phyloP scores from a whole-genome alignment of 805 yeast species.

The Candida glaebosa region DNA sequence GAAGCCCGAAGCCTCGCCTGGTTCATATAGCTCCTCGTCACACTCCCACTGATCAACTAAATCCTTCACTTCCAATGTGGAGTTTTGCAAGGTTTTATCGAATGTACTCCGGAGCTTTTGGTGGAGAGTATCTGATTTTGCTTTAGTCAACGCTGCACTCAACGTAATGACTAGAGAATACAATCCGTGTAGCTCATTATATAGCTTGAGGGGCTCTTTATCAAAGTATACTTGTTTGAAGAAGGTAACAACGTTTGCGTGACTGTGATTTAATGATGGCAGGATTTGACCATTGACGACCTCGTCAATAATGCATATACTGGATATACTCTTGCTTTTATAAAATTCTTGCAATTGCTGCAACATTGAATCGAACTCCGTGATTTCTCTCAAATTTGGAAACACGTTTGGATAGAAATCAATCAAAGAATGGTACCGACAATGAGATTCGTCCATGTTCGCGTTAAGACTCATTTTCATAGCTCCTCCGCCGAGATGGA shows the following conservation, averaged over 20 bases:
- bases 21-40: conserved; percentile 3
- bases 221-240: conserved; percentile 5
- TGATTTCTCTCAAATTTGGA: conserved; percentile 18
- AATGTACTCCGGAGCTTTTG: conserved; percentile 4
- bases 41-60: conserved; percentile 8
- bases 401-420: conserved; percentile 22
- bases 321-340: conserved; percentile 17
- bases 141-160: conserved; percentile 13
- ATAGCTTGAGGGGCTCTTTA: conserved; percentile 4
- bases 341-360: conserved; percentile 29
- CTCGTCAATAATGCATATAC: neutral
- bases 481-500: conserved; percentile 21
- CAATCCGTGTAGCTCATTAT: conserved; percentile 7
- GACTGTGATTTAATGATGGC: neutral
- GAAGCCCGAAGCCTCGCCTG: neutral
- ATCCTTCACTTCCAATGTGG: conserved; percentile 8
- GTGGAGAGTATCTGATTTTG: conserved; percentile 6
- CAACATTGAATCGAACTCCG: conserved; percentile 38
- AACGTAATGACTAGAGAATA: conserved; percentile 10
- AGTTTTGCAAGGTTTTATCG: conserved; percentile 2
- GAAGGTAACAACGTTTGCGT: conserved; percentile 4
- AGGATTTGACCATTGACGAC: neutral
- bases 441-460: neutral
- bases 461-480: conserved; percentile 2
- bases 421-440: conserved; percentile 13